phyloP scores from a whole-genome alignment of 177 flowering plant species.

The Vitis hybrid region DNA sequence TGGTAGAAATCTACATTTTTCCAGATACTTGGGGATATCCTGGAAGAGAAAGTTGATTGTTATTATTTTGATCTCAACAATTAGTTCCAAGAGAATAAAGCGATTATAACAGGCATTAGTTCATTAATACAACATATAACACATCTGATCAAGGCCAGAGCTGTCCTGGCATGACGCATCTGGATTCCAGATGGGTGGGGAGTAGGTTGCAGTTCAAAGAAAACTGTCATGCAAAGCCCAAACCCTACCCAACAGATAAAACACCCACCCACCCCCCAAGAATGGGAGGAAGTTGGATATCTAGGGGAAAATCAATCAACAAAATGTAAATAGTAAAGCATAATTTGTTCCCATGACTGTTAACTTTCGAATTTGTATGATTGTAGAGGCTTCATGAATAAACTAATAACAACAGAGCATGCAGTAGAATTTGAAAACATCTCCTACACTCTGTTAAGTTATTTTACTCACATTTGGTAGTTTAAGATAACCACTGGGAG shows the following conservation, averaged over 20 bases:
- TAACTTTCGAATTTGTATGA: neutral
- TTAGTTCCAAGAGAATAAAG: neutral
- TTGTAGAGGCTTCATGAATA: neutral
- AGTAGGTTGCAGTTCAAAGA: no score
- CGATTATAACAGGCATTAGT: no score
- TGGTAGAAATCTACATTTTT: slow-evolving; percentile 83
- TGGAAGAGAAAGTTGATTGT: slow-evolving; percentile 24
- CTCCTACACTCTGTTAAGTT: neutral
- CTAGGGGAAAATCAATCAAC: no score
- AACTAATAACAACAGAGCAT: neutral
- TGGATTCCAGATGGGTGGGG: no score
- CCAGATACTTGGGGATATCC: slow-evolving; percentile 63
- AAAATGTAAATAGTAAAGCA: no score
- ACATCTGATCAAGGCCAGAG: no score
- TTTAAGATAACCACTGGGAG: slow-evolving; percentile 93
- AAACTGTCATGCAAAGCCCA: no score
- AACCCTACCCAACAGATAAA: no score
- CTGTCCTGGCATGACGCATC: no score
- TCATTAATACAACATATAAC: no score
- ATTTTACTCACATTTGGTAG: slow-evolving; percentile 71
- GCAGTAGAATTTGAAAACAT: neutral
- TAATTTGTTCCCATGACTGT: neutral
- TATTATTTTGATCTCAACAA: neutral
- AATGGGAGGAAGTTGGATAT: no score
- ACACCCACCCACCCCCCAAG: no score